A percentile compares a stretch with the other conserved stretches of the same genome.
Conservation (phyloP, 257 asterid genomes). For the Salvia rosmarinus region DNA sequence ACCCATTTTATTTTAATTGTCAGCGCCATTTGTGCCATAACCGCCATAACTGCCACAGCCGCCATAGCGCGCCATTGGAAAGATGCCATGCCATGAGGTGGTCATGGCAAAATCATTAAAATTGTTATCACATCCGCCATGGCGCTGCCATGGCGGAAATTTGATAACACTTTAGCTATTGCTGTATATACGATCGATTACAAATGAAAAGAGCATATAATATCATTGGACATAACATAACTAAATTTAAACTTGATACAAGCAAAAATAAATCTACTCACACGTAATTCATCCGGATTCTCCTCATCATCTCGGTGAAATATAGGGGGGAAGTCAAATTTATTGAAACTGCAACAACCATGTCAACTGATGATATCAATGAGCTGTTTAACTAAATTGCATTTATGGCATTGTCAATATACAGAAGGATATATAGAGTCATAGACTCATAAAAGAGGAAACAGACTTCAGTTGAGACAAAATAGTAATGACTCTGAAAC, state of each 20-base stretch:
- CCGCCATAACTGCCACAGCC: too few species aligned
- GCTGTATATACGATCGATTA: background rate
- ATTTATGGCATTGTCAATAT: background rate
- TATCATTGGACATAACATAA: background rate
- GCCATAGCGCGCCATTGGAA: too few species aligned
- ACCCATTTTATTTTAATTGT: too few species aligned
- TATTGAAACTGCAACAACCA: slow-evolving; percentile 77
- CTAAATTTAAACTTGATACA: slow-evolving; percentile 12
- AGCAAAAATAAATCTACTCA: slow-evolving; percentile 48
- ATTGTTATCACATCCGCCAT: too few species aligned
- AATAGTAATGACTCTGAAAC: slow-evolving; percentile 19
- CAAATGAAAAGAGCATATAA: background rate
- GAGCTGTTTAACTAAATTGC: slow-evolving; percentile 28
- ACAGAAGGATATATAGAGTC: slow-evolving; percentile 4
- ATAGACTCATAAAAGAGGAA: slow-evolving; percentile 6
- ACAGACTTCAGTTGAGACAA: slow-evolving; percentile 8
- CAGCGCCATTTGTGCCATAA: too few species aligned
- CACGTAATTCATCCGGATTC: slow-evolving; percentile 92
- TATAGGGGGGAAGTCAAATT: slow-evolving; percentile 88
- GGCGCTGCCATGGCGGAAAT: too few species aligned
- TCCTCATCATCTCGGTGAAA: slow-evolving; percentile 83
- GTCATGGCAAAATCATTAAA: too few species aligned
- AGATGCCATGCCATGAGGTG: too few species aligned
- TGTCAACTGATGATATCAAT: slow-evolving; percentile 30
- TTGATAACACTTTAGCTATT: slow-evolving; percentile 5